Evolutionary conservation across 2,329 filamentous ascomycete species (phyloP), one percentile per base, ranked within the genome.

Genomic region (Penicillium crustosum): DNA sequence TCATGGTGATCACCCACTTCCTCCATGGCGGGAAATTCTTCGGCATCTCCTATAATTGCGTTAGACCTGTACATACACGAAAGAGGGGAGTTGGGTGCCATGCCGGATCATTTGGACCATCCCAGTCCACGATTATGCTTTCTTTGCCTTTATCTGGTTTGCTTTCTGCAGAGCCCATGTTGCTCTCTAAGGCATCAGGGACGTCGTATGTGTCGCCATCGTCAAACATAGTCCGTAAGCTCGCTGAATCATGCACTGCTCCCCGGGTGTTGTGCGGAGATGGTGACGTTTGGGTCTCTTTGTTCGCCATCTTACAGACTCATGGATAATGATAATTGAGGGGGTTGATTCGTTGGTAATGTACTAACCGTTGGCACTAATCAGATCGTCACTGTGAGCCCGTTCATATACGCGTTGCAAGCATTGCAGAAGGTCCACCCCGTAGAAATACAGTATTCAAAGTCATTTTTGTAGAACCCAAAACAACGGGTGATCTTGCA

Each of bases 61-160:
- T 48, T n/a, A 48, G 31, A 25, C 19, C 2, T 23, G 10, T 15
- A 13, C 9, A 36, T 12, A 17, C 1, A 36, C 6, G 6, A 35
- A n/a, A 35, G 13, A 17, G 4, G 9, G n/a, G 2, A 31, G 3
- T n/a, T 2, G 8, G 39, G 17, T 29, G 17, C n/a, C 19, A 33
- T 52, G 35, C 55, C 21, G 43, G 51, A 41, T 61, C 58, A 39
- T 55, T 17, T 10, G 49, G 36, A 0, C 49, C 58, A 12, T 49
- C 48, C 58, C 58, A 58, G 1, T n/a, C 51, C 1, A 61, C 50
- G 15, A 55, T 50, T 3, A 17, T 1, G 15, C 2, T 23, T 6
- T 48, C 41, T 35, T 54, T 49, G 4, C 27, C 17, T 13, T 5
- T 23, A 6, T 41, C 39, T 0, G 12, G 10, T 23, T 33, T 33